Percentiles rank a stretch among this genome's conserved stretches.
Evolutionary conservation across 495 filamentous ascomycete species (phyloP).

Genomic region (Aspergillus affinis): DNA sequence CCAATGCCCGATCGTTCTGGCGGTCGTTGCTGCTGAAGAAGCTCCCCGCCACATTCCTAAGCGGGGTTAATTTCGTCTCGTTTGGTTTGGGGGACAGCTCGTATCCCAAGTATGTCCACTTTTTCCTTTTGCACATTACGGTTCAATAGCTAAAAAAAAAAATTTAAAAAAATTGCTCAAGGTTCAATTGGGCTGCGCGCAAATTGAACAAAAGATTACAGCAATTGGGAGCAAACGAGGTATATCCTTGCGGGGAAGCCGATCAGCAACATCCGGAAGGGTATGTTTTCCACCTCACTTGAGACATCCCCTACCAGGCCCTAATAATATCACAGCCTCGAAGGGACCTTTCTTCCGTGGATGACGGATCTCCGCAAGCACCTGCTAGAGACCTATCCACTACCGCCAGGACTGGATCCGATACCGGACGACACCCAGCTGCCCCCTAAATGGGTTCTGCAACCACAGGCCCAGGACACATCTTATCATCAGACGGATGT

Average conservation of each 20-base stretch:
- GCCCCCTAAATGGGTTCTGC: constrained; percentile 76
- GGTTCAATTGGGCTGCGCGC: constrained; percentile 89
- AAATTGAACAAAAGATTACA: constrained; percentile 83
- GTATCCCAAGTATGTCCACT: constrained; percentile 70
- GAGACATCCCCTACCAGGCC: background rate
- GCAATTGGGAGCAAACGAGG: constrained; percentile 80
- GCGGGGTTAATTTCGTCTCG: constrained; percentile 66
- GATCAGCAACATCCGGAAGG: constrained; percentile 94
- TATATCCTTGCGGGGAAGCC: constrained; percentile 76
- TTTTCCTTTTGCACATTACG: background rate
- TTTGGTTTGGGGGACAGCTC: constrained; percentile 95
- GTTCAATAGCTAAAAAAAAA: constrained; percentile 17
- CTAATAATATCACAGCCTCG: constrained; percentile 53
- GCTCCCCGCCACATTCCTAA: constrained; percentile 68
- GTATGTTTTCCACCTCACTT: constrained; percentile 44
- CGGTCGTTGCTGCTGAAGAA: constrained; percentile 75
- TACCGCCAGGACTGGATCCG: constrained; percentile 61
- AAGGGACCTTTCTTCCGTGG: constrained; percentile 83
- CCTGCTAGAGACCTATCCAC: constrained; percentile 66
- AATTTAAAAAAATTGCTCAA: constrained; percentile 41
- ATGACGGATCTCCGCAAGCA: constrained; percentile 59
- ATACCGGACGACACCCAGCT: constrained; percentile 76
- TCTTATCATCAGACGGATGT: background rate
- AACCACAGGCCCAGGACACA: constrained; percentile 31
- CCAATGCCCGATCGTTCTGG: constrained; percentile 81